Conservation (phyloP, 192 early-diverging fungal genomes). For the Umbelopsis sp. region DNA sequence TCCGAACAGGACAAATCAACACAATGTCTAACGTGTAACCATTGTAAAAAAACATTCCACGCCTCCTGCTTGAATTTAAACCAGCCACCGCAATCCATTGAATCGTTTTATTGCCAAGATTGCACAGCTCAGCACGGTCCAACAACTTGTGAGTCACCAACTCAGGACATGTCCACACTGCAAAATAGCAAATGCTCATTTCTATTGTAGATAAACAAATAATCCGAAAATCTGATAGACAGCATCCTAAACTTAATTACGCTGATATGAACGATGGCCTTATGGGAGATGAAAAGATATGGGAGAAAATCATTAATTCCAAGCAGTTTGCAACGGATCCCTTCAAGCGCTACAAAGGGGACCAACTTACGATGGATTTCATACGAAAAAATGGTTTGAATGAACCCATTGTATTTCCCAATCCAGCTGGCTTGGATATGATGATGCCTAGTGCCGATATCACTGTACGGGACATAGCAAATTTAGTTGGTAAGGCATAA, state of each 20-base stretch:
- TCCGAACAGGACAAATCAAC: not conserved
- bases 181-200: not conserved
- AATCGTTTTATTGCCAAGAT: constrained; percentile 63
- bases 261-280: constrained; percentile 79
- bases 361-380: constrained; percentile 70
- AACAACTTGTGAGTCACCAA: constrained; percentile 46
- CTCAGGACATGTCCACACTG: not conserved
- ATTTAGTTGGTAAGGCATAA: constrained; percentile 43
- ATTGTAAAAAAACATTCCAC: constrained; percentile 70
- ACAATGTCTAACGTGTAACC: constrained; percentile 68
- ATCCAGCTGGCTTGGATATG: constrained; percentile 76
- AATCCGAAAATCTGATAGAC: constrained; percentile 60
- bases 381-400: constrained; percentile 61
- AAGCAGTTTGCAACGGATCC: constrained; percentile 66
- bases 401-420: constrained; percentile 74
- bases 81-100: constrained; percentile 59
- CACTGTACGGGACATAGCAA: constrained; percentile 64
- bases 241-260: constrained; percentile 73
- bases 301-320: constrained; percentile 69
- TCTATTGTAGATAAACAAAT: constrained; percentile 36
- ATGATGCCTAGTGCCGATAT: constrained; percentile 66
- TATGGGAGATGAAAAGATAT: constrained; percentile 79
- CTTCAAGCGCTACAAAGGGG: constrained; percentile 69
- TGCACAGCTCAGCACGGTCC: constrained; percentile 60
- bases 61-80: constrained; percentile 62